Evolutionary conservation across 768 basidiomycete species (phyloP).

Genomic region (Leccinum disarticulatum): DNA sequence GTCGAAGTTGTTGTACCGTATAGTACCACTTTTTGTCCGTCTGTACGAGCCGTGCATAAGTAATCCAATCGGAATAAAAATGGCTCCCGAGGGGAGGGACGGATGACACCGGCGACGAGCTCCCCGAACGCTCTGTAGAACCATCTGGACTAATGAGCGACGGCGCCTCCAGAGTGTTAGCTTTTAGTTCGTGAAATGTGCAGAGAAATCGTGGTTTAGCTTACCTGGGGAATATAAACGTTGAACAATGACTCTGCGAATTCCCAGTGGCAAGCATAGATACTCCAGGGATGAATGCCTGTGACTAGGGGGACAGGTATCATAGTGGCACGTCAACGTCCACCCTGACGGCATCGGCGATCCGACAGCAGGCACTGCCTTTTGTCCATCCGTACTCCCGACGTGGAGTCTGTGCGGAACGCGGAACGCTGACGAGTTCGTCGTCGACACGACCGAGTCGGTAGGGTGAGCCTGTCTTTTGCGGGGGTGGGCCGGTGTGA

Average conservation of each 20-base stretch:
- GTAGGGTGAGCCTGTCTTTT: constrained; percentile 91
- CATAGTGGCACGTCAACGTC: constrained; percentile 46
- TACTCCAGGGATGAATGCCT: constrained; percentile 51
- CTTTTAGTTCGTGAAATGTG: constrained; percentile 1
- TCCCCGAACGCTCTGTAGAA: constrained; percentile 71
- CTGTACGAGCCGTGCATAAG: no score
- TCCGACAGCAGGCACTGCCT: constrained; percentile 88
- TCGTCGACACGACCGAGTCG: constrained; percentile 73
- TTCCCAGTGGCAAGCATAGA: constrained; percentile 63
- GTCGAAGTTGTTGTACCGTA: no score
- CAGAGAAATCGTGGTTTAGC: neutral
- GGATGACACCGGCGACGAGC: constrained; percentile 72
- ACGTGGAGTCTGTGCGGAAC: constrained; percentile 64
- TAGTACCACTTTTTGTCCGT: no score
- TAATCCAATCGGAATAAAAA: no score
- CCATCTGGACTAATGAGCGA: constrained; percentile 62
- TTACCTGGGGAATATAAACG: constrained; percentile 54
- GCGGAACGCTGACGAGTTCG: constrained; percentile 62
- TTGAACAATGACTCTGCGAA: constrained; percentile 61
- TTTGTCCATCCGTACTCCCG: constrained; percentile 72
- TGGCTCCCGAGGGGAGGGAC: constrained; percentile 42
- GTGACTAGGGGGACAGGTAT: constrained; percentile 44
- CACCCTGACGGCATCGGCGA: constrained; percentile 83
- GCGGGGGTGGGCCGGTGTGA: constrained; percentile 51
- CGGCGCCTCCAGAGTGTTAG: constrained; percentile 59